A percentile compares a stretch with the other conserved stretches of the same genome.
Conservation (phyloP, 306 rosid genomes). For the Trifolium repens region DNA sequence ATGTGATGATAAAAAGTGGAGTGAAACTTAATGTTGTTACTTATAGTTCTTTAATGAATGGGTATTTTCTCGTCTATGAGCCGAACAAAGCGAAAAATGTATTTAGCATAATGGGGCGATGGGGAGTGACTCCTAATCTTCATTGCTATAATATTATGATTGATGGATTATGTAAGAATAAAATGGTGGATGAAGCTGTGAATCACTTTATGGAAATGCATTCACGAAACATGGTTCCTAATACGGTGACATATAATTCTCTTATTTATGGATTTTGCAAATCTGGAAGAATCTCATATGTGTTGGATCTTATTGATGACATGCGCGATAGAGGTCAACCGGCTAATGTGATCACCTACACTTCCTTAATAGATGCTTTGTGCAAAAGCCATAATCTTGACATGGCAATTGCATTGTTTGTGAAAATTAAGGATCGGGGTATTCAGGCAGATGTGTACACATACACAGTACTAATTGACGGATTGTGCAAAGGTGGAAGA, state of each 20-base stretch:
- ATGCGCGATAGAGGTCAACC: not conserved
- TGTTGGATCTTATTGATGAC: not conserved
- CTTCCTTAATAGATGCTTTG: not conserved
- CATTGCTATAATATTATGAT: not conserved
- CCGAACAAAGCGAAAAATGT: not conserved
- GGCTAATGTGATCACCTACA: not conserved
- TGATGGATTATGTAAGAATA: not conserved
- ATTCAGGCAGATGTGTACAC: not conserved
- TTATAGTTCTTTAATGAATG: not conserved
- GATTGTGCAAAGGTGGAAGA: not conserved
- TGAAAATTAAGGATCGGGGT: not conserved
- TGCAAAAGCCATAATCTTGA: not conserved
- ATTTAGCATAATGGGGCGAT: not conserved
- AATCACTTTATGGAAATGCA: constrained; percentile 24
- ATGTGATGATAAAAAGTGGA: not conserved
- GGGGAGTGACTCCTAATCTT: not conserved
- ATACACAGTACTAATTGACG: not conserved
- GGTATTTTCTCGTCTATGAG: not conserved
- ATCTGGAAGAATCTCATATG: constrained; percentile 1
- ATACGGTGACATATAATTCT: not conserved
- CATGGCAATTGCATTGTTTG: not conserved
- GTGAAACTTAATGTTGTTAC: not conserved
- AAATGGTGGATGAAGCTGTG: constrained; percentile 26
- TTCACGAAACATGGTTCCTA: not conserved
- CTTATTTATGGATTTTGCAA: not conserved